phyloP scores from a whole-genome alignment of 768 basidiomycete genomes.

The Termitomyces sp. region DNA sequence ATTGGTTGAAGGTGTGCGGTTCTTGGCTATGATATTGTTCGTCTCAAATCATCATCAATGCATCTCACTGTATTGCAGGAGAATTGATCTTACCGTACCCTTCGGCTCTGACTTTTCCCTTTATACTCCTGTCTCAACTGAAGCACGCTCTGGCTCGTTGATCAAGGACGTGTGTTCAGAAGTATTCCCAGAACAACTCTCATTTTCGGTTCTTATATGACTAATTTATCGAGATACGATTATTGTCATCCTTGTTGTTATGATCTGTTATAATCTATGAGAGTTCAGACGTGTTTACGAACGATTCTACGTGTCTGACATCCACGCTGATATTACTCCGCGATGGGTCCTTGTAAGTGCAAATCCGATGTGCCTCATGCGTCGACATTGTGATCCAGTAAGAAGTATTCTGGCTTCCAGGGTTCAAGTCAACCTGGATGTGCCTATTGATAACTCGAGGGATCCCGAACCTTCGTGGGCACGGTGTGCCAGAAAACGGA shows the following conservation, averaged over 20 bases:
- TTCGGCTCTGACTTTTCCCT: no score
- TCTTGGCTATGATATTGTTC: background rate
- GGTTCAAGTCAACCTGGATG: background rate
- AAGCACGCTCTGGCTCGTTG: no score
- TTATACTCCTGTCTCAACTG: no score
- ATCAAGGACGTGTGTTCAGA: no score
- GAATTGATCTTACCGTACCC: background rate
- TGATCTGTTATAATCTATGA: background rate
- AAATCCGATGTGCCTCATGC: background rate
- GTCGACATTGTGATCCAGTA: background rate
- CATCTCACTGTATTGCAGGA: background rate
- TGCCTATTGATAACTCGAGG: background rate
- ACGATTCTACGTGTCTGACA: background rate
- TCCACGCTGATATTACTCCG: background rate
- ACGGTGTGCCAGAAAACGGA: background rate
- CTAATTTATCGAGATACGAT: background rate
- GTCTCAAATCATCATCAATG: background rate
- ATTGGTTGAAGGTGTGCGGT: background rate
- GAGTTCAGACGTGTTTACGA: background rate
- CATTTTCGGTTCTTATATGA: background rate
- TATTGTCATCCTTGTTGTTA: no score
- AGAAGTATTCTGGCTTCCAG: background rate
- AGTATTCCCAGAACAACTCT: background rate
- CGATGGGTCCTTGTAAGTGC: background rate
- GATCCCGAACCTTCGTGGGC: background rate